These are phyloP conservation scores for Phytophthora rubi DNA, from an alignment of 352 stramenopile species.

Conservation along the genomic window DNA sequence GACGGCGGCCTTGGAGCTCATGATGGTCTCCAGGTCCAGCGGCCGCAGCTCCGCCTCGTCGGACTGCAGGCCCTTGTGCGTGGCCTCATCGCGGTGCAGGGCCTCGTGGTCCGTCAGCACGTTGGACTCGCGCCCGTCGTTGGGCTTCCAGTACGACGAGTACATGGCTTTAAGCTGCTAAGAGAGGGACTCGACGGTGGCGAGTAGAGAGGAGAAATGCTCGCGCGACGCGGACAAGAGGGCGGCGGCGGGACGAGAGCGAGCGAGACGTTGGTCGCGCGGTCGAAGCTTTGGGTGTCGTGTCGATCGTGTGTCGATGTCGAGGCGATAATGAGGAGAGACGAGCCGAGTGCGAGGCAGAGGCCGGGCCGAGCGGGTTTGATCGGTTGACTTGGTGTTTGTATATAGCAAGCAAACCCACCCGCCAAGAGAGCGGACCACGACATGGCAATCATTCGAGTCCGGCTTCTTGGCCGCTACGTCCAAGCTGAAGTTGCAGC, in stretches of 20 bases:
- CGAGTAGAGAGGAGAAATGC: conserved; percentile 46
- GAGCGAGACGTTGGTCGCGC: conserved; percentile 8
- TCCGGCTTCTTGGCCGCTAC: conserved; percentile 19
- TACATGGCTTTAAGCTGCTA: conserved; percentile 56
- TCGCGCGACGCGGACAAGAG: not conserved
- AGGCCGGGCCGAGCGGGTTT: conserved; percentile 13
- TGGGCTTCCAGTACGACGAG: conserved; percentile 87
- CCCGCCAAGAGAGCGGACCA: conserved; percentile 25
- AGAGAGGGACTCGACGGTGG: not conserved
- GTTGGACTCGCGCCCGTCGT: conserved; percentile 72
- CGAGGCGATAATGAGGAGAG: conserved; percentile 26
- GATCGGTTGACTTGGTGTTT: conserved; percentile 4
- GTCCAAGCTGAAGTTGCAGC: conserved; percentile 9
- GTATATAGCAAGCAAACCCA: conserved; percentile 7
- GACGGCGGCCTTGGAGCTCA: conserved; percentile 86
- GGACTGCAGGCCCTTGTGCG: conserved; percentile 82
- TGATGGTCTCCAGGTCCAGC: conserved; percentile 88
- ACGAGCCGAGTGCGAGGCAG: conserved; percentile 22
- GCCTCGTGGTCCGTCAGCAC: conserved; percentile 86
- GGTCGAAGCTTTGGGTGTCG: conserved; percentile 18
- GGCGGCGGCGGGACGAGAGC: not conserved
- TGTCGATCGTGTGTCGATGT: not conserved
- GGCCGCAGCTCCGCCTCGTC: conserved; percentile 80
- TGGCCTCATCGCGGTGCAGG: conserved; percentile 78
- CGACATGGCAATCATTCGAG: conserved; percentile 16